Conservation (phyloP, 495 filamentous ascomycete genomes). For the Cudoniella acicularis region DNA sequence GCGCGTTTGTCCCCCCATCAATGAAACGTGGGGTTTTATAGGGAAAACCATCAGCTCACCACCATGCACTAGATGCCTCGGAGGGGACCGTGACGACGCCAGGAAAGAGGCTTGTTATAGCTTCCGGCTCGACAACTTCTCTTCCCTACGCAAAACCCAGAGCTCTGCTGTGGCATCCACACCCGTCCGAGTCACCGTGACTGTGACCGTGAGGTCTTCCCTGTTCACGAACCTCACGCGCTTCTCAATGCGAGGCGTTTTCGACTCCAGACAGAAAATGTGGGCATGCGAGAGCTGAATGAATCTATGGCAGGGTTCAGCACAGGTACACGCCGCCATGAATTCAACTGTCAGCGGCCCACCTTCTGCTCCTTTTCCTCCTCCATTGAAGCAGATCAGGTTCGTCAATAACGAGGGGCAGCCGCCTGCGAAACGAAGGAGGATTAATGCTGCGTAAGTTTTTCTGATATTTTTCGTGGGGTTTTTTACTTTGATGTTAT, state of each 20-base stretch:
- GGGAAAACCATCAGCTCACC: neutral
- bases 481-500: slow-evolving; percentile 1
- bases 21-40: neutral
- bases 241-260: neutral
- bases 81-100: neutral
- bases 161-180: neutral
- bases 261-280: neutral
- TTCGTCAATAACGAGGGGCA: slow-evolving; percentile 81
- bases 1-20: neutral
- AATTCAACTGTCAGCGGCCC: slow-evolving; percentile 11
- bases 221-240: neutral
- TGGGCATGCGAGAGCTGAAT: neutral
- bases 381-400: slow-evolving; percentile 57
- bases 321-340: neutral
- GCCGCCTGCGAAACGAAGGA: slow-evolving; percentile 73
- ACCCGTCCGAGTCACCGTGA: neutral
- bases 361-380: slow-evolving; percentile 27
- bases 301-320: neutral
- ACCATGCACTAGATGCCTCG: too few relatives aligned
- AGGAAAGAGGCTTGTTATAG: too few relatives aligned
- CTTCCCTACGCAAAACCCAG: neutral
- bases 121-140: neutral
- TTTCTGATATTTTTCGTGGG: slow-evolving; percentile 13
- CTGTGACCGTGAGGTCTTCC: neutral
- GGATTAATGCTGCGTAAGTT: slow-evolving; percentile 74